Base-by-base conservation (phyloP, 2,329 filamentous ascomycete species). In the Neopestalotiopsis clavispora region DNA sequence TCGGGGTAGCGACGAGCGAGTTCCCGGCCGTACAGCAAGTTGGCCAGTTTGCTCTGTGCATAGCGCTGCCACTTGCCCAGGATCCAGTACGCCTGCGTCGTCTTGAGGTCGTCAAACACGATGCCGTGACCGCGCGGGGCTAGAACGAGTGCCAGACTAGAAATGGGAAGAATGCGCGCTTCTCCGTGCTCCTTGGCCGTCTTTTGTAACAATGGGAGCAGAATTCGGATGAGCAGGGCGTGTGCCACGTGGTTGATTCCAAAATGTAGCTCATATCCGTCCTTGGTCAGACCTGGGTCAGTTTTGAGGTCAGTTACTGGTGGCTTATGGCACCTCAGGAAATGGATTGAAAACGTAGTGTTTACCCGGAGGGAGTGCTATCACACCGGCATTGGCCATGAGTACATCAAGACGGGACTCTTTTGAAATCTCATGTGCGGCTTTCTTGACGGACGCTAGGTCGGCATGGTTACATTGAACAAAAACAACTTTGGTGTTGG, bases 1-100 rank as follows among this genome's bases (percentile, higher is more conserved):
- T 73, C 69, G 0, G 81, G 78, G 63, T 84, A 80, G 12, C 75
- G 78, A 38, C 74, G 70, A 1, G 82, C 79, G 2, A 87, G 73
- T 62, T 82, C 78, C 6, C 75, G 73, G 2, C 81, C 77, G 72
- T 81, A 84, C 1, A 85, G 75, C 4, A 86, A 71, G 69, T 85
- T 83, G 0, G 85, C 85, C 30, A 62, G 59, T 30, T 62, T 62
- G 59, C 59, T 62, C 70, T 85, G 82, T 0, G 80, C 83, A 71
- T 87, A 87, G 28, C 59, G 59, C 14, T 38, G 30, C 59, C 59
- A 59, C 13, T 59, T 38, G 9, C 59, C 32, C 13, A 62, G 59
- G 14, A 62, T n/a, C 30, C 13, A 38, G 20, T 59, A 59, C 9
- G 6, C 59, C 59, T 38, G 14, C 1, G 59, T 38, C 32, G 59